phyloP scores from a whole-genome alignment of 2,329 filamentous ascomycete genomes.

The Microcyclosporella mali region DNA sequence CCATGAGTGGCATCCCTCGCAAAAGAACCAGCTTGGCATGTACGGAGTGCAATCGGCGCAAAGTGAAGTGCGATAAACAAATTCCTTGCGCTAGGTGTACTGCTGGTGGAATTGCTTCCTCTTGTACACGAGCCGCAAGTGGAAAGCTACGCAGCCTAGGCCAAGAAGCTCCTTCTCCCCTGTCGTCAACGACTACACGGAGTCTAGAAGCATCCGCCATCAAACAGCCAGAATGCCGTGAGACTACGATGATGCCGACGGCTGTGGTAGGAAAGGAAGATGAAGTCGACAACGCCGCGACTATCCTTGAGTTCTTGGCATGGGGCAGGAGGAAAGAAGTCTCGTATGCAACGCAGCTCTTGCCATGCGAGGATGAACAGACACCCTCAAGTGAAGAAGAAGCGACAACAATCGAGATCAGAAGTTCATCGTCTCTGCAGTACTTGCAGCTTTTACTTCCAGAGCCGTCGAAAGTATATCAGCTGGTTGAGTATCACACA shows the following conservation, averaged over 20 bases:
- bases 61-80: conserved; percentile 6
- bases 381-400: background rate
- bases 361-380: background rate
- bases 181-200: too few species aligned
- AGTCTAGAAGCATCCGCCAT: too few species aligned
- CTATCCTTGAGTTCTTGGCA: conserved; percentile 10
- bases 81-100: conserved; percentile 7
- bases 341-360: conserved; percentile 4
- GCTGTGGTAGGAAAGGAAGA: background rate
- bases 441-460: conserved; percentile 6
- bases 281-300: conserved; percentile 9
- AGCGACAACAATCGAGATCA: background rate
- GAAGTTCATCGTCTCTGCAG: background rate
- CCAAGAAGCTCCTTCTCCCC: too few species aligned
- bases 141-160: too few species aligned
- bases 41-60: conserved; percentile 4
- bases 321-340: conserved; percentile 10
- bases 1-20: conserved; percentile 4
- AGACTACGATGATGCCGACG: too few species aligned
- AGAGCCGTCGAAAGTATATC: background rate
- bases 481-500: conserved; percentile 9
- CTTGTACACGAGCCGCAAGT: background rate
- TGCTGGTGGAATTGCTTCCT: conserved; percentile 1
- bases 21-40: conserved; percentile 5
- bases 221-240: background rate